Conservation (phyloP, 495 filamentous ascomycete species). For the Tuber magnatum region DNA sequence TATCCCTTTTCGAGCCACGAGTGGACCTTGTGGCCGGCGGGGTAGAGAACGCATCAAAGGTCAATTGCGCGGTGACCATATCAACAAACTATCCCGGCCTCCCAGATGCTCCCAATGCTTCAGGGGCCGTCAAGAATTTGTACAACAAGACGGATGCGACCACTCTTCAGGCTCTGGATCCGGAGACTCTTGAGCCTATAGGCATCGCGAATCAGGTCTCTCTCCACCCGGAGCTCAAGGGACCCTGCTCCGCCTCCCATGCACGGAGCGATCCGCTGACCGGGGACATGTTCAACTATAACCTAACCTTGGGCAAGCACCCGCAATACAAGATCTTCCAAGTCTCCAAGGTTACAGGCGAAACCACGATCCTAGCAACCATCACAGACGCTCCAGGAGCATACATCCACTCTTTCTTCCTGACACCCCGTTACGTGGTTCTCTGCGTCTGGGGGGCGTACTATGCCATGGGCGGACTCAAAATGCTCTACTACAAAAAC, state of each 20-base stretch:
- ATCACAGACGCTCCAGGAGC: conserved; percentile 51
- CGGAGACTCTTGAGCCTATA: conserved; percentile 63
- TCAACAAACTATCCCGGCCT: conserved; percentile 54
- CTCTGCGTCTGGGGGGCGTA: conserved; percentile 59
- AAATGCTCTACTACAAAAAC: conserved; percentile 53
- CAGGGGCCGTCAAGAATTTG: conserved; percentile 45
- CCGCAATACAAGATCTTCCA: conserved; percentile 61
- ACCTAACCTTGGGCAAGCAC: conserved; percentile 50
- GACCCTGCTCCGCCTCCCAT: conserved; percentile 58
- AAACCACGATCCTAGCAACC: conserved; percentile 63
- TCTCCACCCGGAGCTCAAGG: conserved; percentile 61
- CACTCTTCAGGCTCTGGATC: conserved; percentile 55
- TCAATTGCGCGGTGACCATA: conserved; percentile 57
- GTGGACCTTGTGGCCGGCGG: conserved; percentile 18
- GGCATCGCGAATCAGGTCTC: conserved; percentile 50
- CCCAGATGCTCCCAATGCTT: conserved; percentile 24
- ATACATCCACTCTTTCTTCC: conserved; percentile 68
- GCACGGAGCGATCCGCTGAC: conserved; percentile 62
- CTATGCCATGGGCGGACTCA: conserved; percentile 46
- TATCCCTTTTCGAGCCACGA: conserved; percentile 45
- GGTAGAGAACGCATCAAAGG: conserved; percentile 34
- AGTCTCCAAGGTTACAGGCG: conserved; percentile 53
- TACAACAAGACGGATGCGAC: conserved; percentile 57
- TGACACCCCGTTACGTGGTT: conserved; percentile 59
- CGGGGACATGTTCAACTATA: conserved; percentile 73